Percentiles rank a stretch among this genome's conserved stretches.
Evolutionary conservation across 305 asterid genomes (phyloP).

Genomic region (Fraxinus baroniana): DNA sequence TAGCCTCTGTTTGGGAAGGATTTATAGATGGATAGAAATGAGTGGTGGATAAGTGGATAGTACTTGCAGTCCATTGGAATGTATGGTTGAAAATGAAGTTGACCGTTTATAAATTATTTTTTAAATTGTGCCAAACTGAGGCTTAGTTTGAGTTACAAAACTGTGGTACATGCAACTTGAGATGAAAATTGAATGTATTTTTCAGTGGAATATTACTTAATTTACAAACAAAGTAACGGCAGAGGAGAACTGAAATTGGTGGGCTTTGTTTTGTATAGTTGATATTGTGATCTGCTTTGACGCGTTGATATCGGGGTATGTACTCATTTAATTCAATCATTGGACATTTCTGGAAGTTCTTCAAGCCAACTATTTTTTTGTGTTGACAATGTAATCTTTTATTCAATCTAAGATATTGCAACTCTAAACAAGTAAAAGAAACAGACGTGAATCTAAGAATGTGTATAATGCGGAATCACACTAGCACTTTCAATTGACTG

Average conservation of each 20-base stretch:
- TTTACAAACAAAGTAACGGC: neutral
- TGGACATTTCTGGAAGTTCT: neutral
- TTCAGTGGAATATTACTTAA: neutral
- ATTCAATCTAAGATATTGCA: neutral
- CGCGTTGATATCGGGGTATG: neutral
- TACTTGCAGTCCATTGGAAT: neutral
- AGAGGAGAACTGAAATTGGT: neutral
- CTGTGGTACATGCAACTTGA: neutral
- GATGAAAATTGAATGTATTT: neutral
- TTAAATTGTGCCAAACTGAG: neutral
- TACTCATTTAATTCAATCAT: neutral
- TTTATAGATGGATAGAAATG: neutral
- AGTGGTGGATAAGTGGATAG: neutral
- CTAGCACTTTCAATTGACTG: neutral
- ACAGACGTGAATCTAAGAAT: neutral
- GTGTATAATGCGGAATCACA: neutral
- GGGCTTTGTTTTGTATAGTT: neutral
- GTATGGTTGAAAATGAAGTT: neutral
- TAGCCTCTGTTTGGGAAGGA: neutral
- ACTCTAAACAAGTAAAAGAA: neutral
- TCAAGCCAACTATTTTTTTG: neutral
- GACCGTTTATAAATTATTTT: neutral
- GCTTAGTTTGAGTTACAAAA: neutral
- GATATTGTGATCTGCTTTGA: neutral
- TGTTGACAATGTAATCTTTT: neutral